Base-by-base conservation (phyloP, 129 eudicot genomes). In the Artemisia annua region DNA sequence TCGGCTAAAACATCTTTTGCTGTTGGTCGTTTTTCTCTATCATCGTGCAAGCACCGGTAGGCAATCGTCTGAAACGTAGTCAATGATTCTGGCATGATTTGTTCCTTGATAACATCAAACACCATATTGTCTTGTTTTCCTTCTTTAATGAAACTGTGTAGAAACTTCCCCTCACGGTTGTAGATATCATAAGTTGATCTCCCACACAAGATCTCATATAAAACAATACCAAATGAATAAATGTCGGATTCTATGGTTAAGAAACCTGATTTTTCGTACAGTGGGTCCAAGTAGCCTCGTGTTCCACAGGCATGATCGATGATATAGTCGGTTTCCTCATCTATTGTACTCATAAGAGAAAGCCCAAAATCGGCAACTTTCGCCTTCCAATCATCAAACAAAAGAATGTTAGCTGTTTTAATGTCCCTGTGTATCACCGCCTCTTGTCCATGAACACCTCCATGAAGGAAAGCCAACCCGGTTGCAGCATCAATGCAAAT, bases 371-470 rank as follows among this genome's bases (percentile, higher is more conserved):
- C 63, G 22, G 28, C 63, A 3, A 57, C 2, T 57, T 57, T 57
- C 0, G 63, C 63, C 32, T 57, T 57, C 63, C 63, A 57, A 2
- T 57, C 63, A 10, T 20, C 63, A 10, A 57, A 57, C 32, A 57
- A 57, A 17, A 57, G 26, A 16, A 57, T 57, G 1, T 57, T 57
- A 18, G 63, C 14, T 7, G 63, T 19, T 57, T 57, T 57, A n/a
- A 57, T 57, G 63, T 57, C 63, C 63, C 63, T 57, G 11, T 58
- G 63, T 58, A 58, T 58, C 14, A 58, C 63, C 4, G 11, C 63
- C 39, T 22, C 63, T 58, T 58, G 28, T 58, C 39, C 63, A 17
- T 10, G 5, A 22, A 22, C 6, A 22, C 63, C 63, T 22, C 63
- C 63, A 22, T 58, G 63, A 58, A 58, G 63, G n/a, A 58, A 58